These are phyloP conservation scores for Leishmania major DNA, from an alignment of 208 protist species.

Conservation along the genomic window DNA sequence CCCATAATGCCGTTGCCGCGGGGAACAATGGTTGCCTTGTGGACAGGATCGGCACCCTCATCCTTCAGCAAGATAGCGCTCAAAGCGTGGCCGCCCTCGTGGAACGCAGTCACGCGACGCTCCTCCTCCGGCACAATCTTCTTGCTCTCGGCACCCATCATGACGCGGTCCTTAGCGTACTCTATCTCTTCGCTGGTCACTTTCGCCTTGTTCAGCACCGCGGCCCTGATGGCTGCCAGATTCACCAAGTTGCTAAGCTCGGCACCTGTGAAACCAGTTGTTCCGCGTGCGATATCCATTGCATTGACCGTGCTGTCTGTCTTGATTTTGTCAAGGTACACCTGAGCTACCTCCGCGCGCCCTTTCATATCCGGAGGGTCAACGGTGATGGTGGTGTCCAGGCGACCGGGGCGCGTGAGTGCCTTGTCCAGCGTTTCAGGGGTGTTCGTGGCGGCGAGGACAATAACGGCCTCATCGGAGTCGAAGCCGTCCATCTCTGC, in stretches of 20 bases:
- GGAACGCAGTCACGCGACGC: slow-evolving; percentile 87
- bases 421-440: slow-evolving; percentile 96
- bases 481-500: slow-evolving; percentile 97
- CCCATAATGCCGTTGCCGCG: slow-evolving; percentile 92
- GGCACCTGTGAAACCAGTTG: slow-evolving; percentile 91
- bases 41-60: slow-evolving; percentile 84
- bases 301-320: slow-evolving; percentile 63
- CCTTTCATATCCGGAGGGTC: slow-evolving; percentile 93
- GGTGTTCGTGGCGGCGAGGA: slow-evolving; percentile 98
- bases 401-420: slow-evolving; percentile 90
- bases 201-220: slow-evolving; percentile 73
- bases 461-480: slow-evolving; percentile 93
- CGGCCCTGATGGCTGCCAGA: slow-evolving; percentile 89
- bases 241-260: slow-evolving; percentile 95
- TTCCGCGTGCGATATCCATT: slow-evolving; percentile 84
- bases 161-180: slow-evolving; percentile 92
- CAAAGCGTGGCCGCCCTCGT: slow-evolving; percentile 90
- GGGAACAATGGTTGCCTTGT: slow-evolving; percentile 93
- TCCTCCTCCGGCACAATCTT: slow-evolving; percentile 90
- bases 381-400: slow-evolving; percentile 89
- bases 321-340: slow-evolving; percentile 90
- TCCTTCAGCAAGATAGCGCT: slow-evolving; percentile 79
- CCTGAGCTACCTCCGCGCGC: slow-evolving; percentile 80
- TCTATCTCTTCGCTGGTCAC: slow-evolving; percentile 89
- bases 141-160: slow-evolving; percentile 89